Percentiles rank a stretch among this genome's conserved stretches.
Conservation (phyloP, 2,329 filamentous ascomycete species). For the Cladorrhinum sp. region DNA sequence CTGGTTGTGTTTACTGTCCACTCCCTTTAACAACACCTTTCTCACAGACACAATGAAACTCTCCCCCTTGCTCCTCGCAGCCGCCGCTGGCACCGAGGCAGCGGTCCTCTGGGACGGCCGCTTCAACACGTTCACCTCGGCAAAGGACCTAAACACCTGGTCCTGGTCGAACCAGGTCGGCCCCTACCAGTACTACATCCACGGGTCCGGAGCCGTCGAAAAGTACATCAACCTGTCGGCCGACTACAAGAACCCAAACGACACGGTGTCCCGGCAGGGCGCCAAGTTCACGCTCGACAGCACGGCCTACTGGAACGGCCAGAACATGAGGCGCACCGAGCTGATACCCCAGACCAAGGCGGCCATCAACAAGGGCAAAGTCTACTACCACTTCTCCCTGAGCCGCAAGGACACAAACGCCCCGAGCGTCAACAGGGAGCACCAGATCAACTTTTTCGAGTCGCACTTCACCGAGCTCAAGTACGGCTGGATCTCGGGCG, state of each 20-base stretch:
- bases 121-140: slow-evolving; percentile 57
- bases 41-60: slow-evolving; percentile 18
- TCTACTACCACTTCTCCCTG: slow-evolving; percentile 70
- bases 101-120: slow-evolving; percentile 58
- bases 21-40: too few species aligned
- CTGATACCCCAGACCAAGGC: slow-evolving; percentile 67
- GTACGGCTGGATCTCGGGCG: slow-evolving; percentile 57
- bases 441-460: slow-evolving; percentile 63
- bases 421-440: slow-evolving; percentile 60
- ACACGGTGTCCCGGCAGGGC: slow-evolving; percentile 59
- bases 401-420: slow-evolving; percentile 56
- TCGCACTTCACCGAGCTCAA: slow-evolving; percentile 73
- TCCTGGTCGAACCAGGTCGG: slow-evolving; percentile 67
- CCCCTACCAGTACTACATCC: slow-evolving; percentile 74
- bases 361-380: slow-evolving; percentile 60
- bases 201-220: slow-evolving; percentile 54
- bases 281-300: slow-evolving; percentile 63
- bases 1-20: too few species aligned
- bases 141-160: slow-evolving; percentile 58
- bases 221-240: slow-evolving; percentile 61
- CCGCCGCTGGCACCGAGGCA: slow-evolving; percentile 21
- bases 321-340: slow-evolving; percentile 69
- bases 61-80: slow-evolving; percentile 13
- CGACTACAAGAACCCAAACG: slow-evolving; percentile 62
- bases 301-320: slow-evolving; percentile 67